Evolutionary conservation across 164 flowering plant species (phyloP), one percentile per base, ranked within the genome.

Genomic region (Tetracentron sinense): DNA sequence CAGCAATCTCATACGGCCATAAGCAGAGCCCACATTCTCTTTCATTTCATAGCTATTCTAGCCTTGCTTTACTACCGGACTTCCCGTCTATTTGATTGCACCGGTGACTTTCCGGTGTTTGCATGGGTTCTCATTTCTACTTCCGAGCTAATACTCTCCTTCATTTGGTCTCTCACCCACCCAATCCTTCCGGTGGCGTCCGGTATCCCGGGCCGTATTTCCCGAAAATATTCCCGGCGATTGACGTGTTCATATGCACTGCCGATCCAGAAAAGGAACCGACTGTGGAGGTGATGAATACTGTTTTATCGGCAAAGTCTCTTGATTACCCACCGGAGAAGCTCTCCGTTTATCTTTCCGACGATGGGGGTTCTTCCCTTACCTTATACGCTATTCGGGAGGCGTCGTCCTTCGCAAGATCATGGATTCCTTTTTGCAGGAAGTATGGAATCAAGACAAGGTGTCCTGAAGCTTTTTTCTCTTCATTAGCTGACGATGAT

Each of bases 401-500:
- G 68, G 87, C 89, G 14, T 68, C 60, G 44, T 7, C 14, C 3
- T 87, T 87, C 51, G 87, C 81, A 0, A 72, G 35, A 60, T 23
- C 12, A 11, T 89, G 96, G 96, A n/a, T 87, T 52, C 85, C 88
- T 0, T 89, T 87, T 62, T 87, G 89, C 29, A 72, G 61, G 67
- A 74, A 68, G 49, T 80, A 78, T 60, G 72, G 77, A 0, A 57
- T 87, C 14, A 58, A 44, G 59, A 69, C 72, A 3, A 56, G 81
- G 27, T 82, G 84, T 33, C 92, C 96, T 0, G 63, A 72, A 53
- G 82, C 76, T 22, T 87, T 69, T 72, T 89, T 89, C 55, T 68
- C 69, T 7, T 21, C 17, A 20, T 17, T 26, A 19, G n/a, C n/a
- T n/a, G 48, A 7, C 0, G 61, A 47, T n/a, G 57, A 46, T 4